Evolutionary conservation across 371 early-diverging fungal genomes (phyloP).

Genomic region (Blakeslea trispora): DNA sequence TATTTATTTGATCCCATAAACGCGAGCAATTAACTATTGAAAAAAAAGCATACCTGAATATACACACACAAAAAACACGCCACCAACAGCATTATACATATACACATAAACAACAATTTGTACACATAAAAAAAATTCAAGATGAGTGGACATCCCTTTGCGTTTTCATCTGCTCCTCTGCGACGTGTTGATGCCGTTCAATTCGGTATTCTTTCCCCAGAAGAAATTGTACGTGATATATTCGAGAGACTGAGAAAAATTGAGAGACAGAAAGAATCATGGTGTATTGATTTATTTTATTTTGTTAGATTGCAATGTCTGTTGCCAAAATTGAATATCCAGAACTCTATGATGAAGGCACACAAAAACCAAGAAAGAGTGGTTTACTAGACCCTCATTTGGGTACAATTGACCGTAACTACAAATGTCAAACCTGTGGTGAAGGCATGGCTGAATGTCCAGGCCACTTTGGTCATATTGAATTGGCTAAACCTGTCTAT

Average conservation of each 20-base stretch:
- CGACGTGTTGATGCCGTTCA: slow-evolving; percentile 90
- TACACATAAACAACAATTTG: not conserved
- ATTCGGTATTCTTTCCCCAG: slow-evolving; percentile 96
- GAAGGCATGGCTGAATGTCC: slow-evolving; percentile 97
- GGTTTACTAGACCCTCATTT: slow-evolving; percentile 98
- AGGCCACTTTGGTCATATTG: slow-evolving; percentile 99
- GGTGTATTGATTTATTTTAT: slow-evolving; percentile 13
- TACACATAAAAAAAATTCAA: slow-evolving; percentile 7
- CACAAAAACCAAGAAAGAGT: slow-evolving; percentile 76
- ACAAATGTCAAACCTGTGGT: slow-evolving; percentile 98
- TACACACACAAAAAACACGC: too few relatives aligned
- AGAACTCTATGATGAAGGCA: slow-evolving; percentile 95
- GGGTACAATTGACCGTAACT: slow-evolving; percentile 99
- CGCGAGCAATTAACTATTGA: too few relatives aligned
- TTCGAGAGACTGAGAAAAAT: too few relatives aligned
- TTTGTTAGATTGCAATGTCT: slow-evolving; percentile 89
- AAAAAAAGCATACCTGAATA: too few relatives aligned
- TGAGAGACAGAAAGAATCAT: too few relatives aligned
- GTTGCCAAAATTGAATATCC: slow-evolving; percentile 95
- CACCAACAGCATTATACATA: slow-evolving; percentile 5
- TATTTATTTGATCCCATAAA: too few relatives aligned
- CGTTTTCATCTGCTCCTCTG: slow-evolving; percentile 89
- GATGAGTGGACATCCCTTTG: slow-evolving; percentile 65
- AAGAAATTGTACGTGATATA: slow-evolving; percentile 89
- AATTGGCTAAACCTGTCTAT: slow-evolving; percentile 97